phyloP scores from a whole-genome alignment of 2,329 filamentous ascomycete genomes.

The Amauroascus verrucosus region DNA sequence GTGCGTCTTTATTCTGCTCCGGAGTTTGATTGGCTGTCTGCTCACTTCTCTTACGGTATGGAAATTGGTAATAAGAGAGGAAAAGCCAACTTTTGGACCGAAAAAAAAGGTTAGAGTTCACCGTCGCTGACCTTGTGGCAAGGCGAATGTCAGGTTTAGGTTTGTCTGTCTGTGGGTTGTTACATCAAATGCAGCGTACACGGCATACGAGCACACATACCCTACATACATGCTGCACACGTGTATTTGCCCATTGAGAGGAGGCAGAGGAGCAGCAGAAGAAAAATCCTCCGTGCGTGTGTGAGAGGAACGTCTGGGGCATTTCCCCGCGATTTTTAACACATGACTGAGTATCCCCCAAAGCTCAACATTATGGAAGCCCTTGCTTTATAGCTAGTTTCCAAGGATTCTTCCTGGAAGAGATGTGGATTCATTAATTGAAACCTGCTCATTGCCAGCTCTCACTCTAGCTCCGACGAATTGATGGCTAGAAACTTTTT shows the following conservation, averaged over 20 bases:
- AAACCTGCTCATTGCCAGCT: background rate
- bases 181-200: constrained; percentile 2
- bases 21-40: background rate
- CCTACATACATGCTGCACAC: constrained; percentile 1
- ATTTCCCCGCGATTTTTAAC: background rate
- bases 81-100: background rate
- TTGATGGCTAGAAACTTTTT: background rate
- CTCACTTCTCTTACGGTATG: background rate
- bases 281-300: constrained; percentile 1
- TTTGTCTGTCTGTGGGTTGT: background rate
- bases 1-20: too few species aligned
- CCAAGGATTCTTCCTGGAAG: background rate
- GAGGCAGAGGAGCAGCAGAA: background rate
- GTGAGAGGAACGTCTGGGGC: background rate
- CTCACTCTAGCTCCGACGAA: background rate
- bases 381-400: background rate
- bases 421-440: background rate
- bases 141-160: background rate
- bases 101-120: background rate
- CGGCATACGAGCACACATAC: background rate
- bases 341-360: background rate
- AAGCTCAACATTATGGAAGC: background rate
- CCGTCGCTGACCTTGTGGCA: background rate
- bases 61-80: background rate
- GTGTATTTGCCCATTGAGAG: background rate